Evolutionary conservation across 148 eudicot genomes (phyloP), one percentile per base, ranked within the genome.

Genomic region (Amaranthus palmeri): DNA sequence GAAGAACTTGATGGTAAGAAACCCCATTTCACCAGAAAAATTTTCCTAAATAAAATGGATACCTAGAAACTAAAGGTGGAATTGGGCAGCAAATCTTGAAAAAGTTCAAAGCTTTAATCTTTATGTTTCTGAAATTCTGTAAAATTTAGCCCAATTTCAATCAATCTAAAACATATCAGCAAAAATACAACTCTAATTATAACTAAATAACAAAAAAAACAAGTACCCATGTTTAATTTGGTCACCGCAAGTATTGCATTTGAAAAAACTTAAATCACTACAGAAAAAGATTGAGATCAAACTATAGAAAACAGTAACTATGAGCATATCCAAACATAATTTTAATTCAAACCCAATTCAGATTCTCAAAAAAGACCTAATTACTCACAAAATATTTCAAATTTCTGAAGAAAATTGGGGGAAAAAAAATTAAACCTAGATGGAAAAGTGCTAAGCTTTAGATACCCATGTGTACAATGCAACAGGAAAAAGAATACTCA

Each of bases 71-170:
- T 56, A 56, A 6, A 55, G 36, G 18, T 56, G 42, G 4, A 4
- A 58, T 4, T 58, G 61, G 55, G 53, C 71, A 71, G 43, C 66
- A 65, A 71, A 59, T 71, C 51, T 63, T n/a, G 41, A 17, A 43
- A 4, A 25, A 25, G 36, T 25, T 25, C 36, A 11, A 55, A 4
- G 53, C 71, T 59, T 73, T 43, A 44, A 62, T 40, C 10, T 7
- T 45, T 57, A 6, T 68, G 74, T 50, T 69, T 70, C 67, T 75
- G 54, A 59, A 55, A 56, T 72, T 69, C 81, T 79, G 71, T 4
- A 56, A 69, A 57, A 74, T 57, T 69, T 56, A 62, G 62, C 44
- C 8, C 54, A 41, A 62, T 61, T 18, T 4, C n/a, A 43, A 55
- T 41, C 42, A 48, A 65, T 1, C 36, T 10, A 65, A 25, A 65